A percentile compares a stretch with the other conserved stretches of the same genome.
Evolutionary conservation across 176 grass and related monocot species (phyloP).

Genomic region (bread wheat (Triticum aestivum)): IWGSC_CS_RefSeq_v2.1 NC_057804.1:481336387-481336886

Average conservation of each 20-base stretch:
- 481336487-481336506: slow-evolving; percentile 28
- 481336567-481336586: background rate
- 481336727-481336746: background rate
- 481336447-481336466: slow-evolving; percentile 37
- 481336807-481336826: too few relatives aligned
- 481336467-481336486: slow-evolving; percentile 46
- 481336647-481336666: background rate
- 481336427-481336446: slow-evolving; percentile 38
- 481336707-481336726: background rate
- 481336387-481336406: background rate
- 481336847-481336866: too few relatives aligned
- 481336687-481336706: background rate
- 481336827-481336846: too few relatives aligned
- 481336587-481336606: background rate
- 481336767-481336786: background rate
- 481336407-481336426: background rate
- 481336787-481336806: too few relatives aligned
- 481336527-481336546: slow-evolving; percentile 7
- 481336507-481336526: background rate
- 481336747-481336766: background rate
- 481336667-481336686: background rate
- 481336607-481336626: background rate
- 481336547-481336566: background rate
- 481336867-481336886: too few relatives aligned
- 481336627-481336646: background rate